Evolutionary conservation across 2,329 filamentous ascomycete genomes (phyloP).

Genomic region (Biscogniauxia mediterranea): DNA sequence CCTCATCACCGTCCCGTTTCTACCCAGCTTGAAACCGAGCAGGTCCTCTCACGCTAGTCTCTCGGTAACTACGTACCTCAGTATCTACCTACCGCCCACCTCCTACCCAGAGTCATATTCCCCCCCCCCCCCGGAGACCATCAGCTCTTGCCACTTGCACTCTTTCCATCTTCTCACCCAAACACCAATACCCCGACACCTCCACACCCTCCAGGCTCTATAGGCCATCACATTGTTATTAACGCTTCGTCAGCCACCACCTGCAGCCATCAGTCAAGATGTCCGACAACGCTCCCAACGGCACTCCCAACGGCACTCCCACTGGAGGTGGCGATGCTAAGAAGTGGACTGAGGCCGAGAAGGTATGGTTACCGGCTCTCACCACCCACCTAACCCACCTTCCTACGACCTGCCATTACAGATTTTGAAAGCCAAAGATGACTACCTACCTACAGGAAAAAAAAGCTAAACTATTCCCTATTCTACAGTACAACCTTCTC

Average conservation of each 20-base stretch:
- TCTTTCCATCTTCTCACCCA: neutral
- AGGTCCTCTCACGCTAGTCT: neutral
- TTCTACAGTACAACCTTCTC: constrained; percentile 10
- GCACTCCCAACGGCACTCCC: neutral
- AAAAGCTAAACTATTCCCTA: neutral
- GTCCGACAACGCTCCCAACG: constrained; percentile 5
- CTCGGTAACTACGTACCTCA: neutral
- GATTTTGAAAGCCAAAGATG: too few species aligned
- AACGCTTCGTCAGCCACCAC: neutral
- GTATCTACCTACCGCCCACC: neutral
- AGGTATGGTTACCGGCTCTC: constrained; percentile 13
- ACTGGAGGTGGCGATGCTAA: neutral
- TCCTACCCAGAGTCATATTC: too few species aligned
- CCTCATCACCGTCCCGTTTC: too few species aligned
- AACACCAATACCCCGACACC: neutral
- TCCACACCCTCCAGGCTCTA: neutral
- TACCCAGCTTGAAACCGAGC: too few species aligned
- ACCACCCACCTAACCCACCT: neutral
- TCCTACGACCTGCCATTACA: too few species aligned
- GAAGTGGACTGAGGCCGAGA: constrained; percentile 13
- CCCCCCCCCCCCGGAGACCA: too few species aligned
- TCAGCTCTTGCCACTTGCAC: neutral
- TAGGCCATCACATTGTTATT: neutral
- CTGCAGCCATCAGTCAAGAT: constrained; percentile 5
- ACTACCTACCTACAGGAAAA: too few species aligned